Base-by-base conservation (phyloP, 2,329 filamentous ascomycete species). In the Dactylellina parvicollis region DNA sequence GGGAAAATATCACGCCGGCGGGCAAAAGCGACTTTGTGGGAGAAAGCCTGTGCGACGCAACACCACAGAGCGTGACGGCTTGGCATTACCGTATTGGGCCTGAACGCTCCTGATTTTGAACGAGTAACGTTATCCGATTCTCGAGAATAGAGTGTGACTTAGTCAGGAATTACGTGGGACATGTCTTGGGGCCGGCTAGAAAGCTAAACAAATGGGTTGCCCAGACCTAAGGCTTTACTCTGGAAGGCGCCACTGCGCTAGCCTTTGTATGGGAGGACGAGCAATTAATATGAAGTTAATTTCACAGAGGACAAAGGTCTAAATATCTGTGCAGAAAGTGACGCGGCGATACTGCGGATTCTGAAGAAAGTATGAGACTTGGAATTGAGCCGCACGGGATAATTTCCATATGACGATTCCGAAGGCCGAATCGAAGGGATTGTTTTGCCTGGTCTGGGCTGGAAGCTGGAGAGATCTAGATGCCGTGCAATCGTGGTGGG, bases 1-100 rank as follows among this genome's bases (percentile, higher is more conserved):
- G 44, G 24, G 44, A 5, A 47, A 47, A 47, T 47, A 47, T 47
- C 18, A 47, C 44, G 5, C 44, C 44, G 44, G 44, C 44, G 44
- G 44, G 5, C 5, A 22, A 47, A 47, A 44, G 14, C 4, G 10
- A 24, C 18, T 18, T 22, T 9, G 22, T 8, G 8, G 16, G n/a
- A 16, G 5, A 8, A 20, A 20, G 7, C 40, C 8, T 22, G 22
- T 47, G 16, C 44, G 4, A 47, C 44, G 9, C 44, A 24, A 47
- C 30, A 32, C 30, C 12, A 32, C 30, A 32, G 5, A 32, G 30
- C 30, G 5, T 32, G 30, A 12, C 30, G 5, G 30, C 30, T 32
- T 32, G 30, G 30, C 30, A 32, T 5, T 12, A 32, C 12, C 12
- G 12, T 32, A 32, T 40, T 40, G 36, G 36, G 7, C 4, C 7